A percentile compares a stretch with the other conserved stretches of the same genome.
phyloP scores from a whole-genome alignment of 2,329 filamentous ascomycete species.

The Cercospora nicotianae region DNA sequence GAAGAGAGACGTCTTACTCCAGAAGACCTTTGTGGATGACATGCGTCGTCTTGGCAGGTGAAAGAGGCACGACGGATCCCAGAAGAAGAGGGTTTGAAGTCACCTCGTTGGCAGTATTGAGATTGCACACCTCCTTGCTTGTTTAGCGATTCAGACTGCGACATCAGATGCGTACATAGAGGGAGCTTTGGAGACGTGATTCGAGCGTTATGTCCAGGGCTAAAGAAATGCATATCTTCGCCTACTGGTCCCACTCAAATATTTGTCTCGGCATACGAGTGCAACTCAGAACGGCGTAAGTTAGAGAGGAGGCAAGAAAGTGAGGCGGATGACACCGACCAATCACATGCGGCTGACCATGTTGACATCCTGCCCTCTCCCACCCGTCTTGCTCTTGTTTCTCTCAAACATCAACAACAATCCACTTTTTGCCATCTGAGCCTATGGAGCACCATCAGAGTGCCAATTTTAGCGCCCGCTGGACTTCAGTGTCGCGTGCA shows the following conservation, averaged over 20 bases:
- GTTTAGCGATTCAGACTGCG: not conserved
- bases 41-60: not conserved
- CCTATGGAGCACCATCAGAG: not conserved
- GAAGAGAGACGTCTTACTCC: not conserved
- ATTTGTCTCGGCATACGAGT: not conserved
- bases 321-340: not conserved
- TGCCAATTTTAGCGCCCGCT: not conserved
- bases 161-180: not conserved
- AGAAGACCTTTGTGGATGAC: conserved; percentile 9
- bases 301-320: not conserved
- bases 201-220: not conserved
- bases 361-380: not conserved
- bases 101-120: not conserved
- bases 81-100: not conserved
- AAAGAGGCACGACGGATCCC: not conserved
- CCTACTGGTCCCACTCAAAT: not conserved
- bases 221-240: not conserved
- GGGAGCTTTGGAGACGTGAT: not conserved
- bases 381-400: not conserved
- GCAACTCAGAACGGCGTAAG: not conserved
- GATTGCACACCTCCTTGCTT: not conserved
- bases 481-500: not conserved
- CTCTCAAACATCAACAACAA: not conserved
- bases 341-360: not conserved
- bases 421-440: not conserved